phyloP scores from a whole-genome alignment of 2,329 filamentous ascomycete genomes.

The Alternaria incomplexa region DNA sequence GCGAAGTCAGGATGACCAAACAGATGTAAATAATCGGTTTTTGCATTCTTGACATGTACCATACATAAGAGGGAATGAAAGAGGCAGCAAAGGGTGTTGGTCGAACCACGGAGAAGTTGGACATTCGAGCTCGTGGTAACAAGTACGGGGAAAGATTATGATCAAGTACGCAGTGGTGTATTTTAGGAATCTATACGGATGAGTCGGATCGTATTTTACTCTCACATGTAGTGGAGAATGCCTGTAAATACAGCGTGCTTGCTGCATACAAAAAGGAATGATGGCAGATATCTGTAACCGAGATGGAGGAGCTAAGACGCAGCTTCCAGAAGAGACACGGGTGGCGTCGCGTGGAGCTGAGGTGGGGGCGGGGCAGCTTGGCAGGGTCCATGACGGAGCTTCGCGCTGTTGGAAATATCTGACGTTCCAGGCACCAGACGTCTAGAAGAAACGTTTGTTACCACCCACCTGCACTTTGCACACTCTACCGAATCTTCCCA shows the following conservation, averaged over 20 bases:
- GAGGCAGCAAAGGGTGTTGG: neutral
- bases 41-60: neutral
- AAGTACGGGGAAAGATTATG: neutral
- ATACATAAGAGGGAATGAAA: neutral
- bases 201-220: neutral
- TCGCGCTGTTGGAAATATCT: conserved; percentile 18
- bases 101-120: neutral
- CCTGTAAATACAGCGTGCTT: neutral
- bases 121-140: neutral
- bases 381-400: conserved; percentile 22
- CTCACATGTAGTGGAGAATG: neutral
- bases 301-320: neutral
- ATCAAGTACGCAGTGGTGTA: neutral
- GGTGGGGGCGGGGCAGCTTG: conserved; percentile 33
- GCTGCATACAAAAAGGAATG: neutral
- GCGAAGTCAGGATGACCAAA: neutral
- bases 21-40: neutral
- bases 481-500: conserved; percentile 21
- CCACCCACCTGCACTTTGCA: conserved; percentile 7
- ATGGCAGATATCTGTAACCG: neutral
- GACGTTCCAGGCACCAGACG: conserved; percentile 20
- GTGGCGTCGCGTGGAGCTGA: conserved; percentile 5
- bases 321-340: neutral
- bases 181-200: neutral
- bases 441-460: neutral